These are phyloP conservation scores for Diplosphaera chodatii DNA, from an alignment of 139 green algal genomes.

Conservation along the genomic window DNA sequence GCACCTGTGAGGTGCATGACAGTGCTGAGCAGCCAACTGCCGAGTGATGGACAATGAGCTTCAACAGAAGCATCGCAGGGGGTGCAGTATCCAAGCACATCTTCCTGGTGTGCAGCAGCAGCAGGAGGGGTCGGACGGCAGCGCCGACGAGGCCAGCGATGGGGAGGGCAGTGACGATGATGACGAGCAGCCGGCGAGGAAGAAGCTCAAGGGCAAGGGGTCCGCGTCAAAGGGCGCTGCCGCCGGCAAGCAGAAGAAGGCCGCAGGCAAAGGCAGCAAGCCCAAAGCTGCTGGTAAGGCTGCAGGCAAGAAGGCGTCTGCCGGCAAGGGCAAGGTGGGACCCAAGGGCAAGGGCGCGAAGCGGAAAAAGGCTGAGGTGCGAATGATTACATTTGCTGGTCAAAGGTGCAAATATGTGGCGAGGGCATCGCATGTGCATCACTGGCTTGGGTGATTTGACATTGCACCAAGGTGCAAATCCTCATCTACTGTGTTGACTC, in stretches of 20 bases:
- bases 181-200: slow-evolving; percentile 14
- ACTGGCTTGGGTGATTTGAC: too few species aligned
- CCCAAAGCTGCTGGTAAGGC: too few species aligned
- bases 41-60: too few species aligned
- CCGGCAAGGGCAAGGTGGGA: slow-evolving; percentile 17
- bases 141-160: slow-evolving; percentile 5
- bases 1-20: background rate
- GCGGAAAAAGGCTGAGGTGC: background rate
- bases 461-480: too few species aligned
- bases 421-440: too few species aligned
- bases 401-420: too few species aligned
- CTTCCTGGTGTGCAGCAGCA: background rate
- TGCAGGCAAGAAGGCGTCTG: slow-evolving; percentile 8
- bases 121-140: slow-evolving; percentile 1
- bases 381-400: too few species aligned
- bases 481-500: too few species aligned
- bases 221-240: background rate
- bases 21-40: too few species aligned
- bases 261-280: slow-evolving; percentile 2
- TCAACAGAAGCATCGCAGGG: too few species aligned
- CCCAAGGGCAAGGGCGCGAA: slow-evolving; percentile 13
- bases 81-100: background rate
- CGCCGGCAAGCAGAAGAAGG: slow-evolving; percentile 4
- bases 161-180: slow-evolving; percentile 27
- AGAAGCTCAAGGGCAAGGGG: slow-evolving; percentile 7